Conservation (phyloP, 1,284 basidiomycete species). For the Anthracocystis walkeri region DNA sequence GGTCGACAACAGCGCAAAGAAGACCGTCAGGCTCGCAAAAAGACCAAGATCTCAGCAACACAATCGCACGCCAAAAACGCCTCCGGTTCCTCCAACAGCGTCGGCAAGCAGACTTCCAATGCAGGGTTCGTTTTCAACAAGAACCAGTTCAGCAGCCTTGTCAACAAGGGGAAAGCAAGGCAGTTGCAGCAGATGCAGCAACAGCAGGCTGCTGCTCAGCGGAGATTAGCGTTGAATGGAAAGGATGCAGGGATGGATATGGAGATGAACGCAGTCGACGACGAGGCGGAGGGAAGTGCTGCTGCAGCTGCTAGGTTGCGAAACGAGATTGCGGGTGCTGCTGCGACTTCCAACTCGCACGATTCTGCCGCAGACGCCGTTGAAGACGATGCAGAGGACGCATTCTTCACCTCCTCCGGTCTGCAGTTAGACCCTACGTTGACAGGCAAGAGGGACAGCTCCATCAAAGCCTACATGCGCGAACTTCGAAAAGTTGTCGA, state of each 20-base stretch:
- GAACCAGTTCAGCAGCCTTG: conserved; percentile 38
- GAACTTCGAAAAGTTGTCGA: conserved; percentile 90
- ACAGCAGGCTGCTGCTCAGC: conserved; percentile 23
- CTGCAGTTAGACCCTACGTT: conserved; percentile 40
- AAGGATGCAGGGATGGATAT: conserved; percentile 5
- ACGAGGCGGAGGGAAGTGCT: conserved; percentile 11
- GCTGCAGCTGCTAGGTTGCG: conserved; percentile 21
- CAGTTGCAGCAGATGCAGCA: conserved; percentile 37
- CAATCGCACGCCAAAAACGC: conserved; percentile 25
- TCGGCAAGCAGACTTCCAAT: conserved; percentile 40
- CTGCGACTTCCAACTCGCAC: conserved; percentile 25
- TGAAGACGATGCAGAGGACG: background rate
- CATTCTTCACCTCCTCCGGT: background rate
- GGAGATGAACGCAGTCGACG: conserved; percentile 1
- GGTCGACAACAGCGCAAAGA: conserved; percentile 40
- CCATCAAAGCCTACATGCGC: conserved; percentile 70
- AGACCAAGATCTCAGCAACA: conserved; percentile 36
- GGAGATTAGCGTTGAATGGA: background rate
- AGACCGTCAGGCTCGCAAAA: conserved; percentile 44
- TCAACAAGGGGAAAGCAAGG: conserved; percentile 45
- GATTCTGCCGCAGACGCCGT: background rate
- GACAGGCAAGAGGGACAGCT: conserved; percentile 60
- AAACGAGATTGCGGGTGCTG: conserved; percentile 30
- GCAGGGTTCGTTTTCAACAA: conserved; percentile 47
- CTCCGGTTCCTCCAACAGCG: conserved; percentile 7